These are phyloP conservation scores for Amaranthus hypochondriacus DNA, from an alignment of 148 eudicot genomes.

Conservation along the genomic window DNA sequence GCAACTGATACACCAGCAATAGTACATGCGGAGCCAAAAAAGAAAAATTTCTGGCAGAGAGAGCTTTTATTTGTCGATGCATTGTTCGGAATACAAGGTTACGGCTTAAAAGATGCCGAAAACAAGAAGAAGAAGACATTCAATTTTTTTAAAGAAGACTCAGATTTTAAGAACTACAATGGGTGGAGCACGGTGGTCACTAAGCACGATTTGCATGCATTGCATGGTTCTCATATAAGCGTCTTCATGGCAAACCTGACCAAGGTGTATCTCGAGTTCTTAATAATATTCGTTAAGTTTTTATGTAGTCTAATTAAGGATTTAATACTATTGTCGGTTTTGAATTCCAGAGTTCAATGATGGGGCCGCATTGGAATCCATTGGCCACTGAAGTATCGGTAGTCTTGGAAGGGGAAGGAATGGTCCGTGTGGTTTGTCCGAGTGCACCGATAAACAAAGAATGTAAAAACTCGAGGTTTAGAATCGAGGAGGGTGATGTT, in stretches of 20 bases:
- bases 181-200: constrained; percentile 70
- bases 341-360: constrained; percentile 66
- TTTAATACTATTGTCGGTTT: not conserved
- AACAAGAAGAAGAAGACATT: constrained; percentile 50
- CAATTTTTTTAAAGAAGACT: constrained; percentile 53
- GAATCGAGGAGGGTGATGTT: constrained; percentile 73
- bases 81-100: constrained; percentile 36
- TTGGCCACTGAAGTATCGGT: constrained; percentile 53
- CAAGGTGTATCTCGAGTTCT: constrained; percentile 30
- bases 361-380: constrained; percentile 97
- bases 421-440: constrained; percentile 64
- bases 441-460: constrained; percentile 32
- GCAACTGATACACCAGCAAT: constrained; percentile 44
- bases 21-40: constrained; percentile 39
- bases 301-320: not conserved
- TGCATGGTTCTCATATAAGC: constrained; percentile 47
- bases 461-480: constrained; percentile 47
- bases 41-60: constrained; percentile 31
- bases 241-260: constrained; percentile 71
- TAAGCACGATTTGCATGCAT: constrained; percentile 37
- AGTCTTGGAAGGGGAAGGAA: constrained; percentile 67
- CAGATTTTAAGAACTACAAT: constrained; percentile 55
- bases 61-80: constrained; percentile 33
- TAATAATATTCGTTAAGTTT: not conserved
- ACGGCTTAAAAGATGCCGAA: constrained; percentile 25